phyloP scores from a whole-genome alignment of 306 rosid genomes.

The Cicer pinnatifidum region DNA sequence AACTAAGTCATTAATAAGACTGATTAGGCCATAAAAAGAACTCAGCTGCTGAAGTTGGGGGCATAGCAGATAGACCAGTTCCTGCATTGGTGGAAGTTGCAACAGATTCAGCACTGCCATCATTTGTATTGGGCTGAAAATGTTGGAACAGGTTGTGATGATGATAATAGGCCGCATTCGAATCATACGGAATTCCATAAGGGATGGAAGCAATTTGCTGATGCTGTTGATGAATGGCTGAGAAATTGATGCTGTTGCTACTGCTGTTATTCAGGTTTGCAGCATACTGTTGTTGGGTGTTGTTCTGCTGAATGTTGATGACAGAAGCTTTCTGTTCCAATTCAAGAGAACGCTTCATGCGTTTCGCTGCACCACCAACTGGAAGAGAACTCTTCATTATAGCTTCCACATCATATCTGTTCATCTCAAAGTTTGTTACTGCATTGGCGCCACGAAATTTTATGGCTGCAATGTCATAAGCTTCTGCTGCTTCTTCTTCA shows the following conservation, averaged over 20 bases:
- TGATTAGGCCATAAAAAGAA: constrained; percentile 88
- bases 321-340: constrained; percentile 60
- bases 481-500: constrained; percentile 97
- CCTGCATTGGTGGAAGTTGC: constrained; percentile 32
- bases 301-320: constrained; percentile 49
- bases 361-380: constrained; percentile 88
- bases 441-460: constrained; percentile 94
- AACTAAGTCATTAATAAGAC: constrained; percentile 52
- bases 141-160: constrained; percentile 78
- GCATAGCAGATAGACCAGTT: constrained; percentile 47
- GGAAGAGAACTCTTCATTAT: constrained; percentile 81
- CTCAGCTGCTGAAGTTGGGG: constrained; percentile 65
- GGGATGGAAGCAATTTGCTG: constrained; percentile 62
- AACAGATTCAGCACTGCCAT: constrained; percentile 46
- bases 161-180: constrained; percentile 63
- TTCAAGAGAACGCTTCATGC: constrained; percentile 78
- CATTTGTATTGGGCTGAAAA: constrained; percentile 50
- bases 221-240: constrained; percentile 63
- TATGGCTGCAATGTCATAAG: constrained; percentile 93
- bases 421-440: constrained; percentile 95
- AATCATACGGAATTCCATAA: constrained; percentile 67
- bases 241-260: constrained; percentile 68
- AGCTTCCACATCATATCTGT: constrained; percentile 84
- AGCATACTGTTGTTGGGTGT: constrained; percentile 35
- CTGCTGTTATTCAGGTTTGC: constrained; percentile 41